These are phyloP conservation scores for Elaphomyces granulatus DNA, from an alignment of 495 filamentous ascomycete species.

Conservation along the genomic window DNA sequence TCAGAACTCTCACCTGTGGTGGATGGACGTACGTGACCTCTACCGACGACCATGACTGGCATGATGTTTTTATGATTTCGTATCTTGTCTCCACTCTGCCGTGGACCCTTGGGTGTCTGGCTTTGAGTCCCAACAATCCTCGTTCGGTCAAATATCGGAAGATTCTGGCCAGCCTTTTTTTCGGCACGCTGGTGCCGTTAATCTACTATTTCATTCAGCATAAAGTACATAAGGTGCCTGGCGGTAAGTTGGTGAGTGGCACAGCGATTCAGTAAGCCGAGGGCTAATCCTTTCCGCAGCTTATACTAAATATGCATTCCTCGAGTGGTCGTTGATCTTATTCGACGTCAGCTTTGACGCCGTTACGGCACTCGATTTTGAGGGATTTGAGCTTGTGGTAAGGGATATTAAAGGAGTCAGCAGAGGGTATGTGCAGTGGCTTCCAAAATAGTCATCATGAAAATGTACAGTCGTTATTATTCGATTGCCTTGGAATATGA, in stretches of 20 bases:
- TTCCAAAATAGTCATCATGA: slow-evolving; percentile 67
- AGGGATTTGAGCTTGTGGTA: slow-evolving; percentile 74
- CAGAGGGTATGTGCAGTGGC: slow-evolving; percentile 99
- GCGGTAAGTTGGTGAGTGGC: too few species aligned
- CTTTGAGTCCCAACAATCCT: slow-evolving; percentile 74
- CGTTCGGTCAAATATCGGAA: slow-evolving; percentile 81
- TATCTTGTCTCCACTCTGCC: slow-evolving; percentile 90
- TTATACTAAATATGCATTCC: slow-evolving; percentile 97
- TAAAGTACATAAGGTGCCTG: slow-evolving; percentile 86
- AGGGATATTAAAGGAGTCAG: slow-evolving; percentile 78
- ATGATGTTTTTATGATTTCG: slow-evolving; percentile 99
- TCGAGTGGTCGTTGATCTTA: slow-evolving; percentile 91
- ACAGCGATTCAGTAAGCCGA: too few species aligned
- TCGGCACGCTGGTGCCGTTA: slow-evolving; percentile 77
- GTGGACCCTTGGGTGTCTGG: slow-evolving; percentile 87
- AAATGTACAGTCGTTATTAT: slow-evolving; percentile 34
- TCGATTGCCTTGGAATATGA: slow-evolving; percentile 11
- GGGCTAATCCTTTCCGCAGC: slow-evolving; percentile 45
- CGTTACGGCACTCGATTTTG: slow-evolving; percentile 90
- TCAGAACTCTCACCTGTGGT: slow-evolving; percentile 86
- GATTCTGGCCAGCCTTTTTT: slow-evolving; percentile 70
- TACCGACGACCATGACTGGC: slow-evolving; percentile 96
- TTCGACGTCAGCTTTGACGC: slow-evolving; percentile 97
- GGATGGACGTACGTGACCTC: slow-evolving; percentile 99
- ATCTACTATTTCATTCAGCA: slow-evolving; percentile 98